These are phyloP conservation scores for Lasiodiplodia sp. DNA, from an alignment of 2,329 filamentous ascomycete species.

Conservation along the genomic window DNA sequence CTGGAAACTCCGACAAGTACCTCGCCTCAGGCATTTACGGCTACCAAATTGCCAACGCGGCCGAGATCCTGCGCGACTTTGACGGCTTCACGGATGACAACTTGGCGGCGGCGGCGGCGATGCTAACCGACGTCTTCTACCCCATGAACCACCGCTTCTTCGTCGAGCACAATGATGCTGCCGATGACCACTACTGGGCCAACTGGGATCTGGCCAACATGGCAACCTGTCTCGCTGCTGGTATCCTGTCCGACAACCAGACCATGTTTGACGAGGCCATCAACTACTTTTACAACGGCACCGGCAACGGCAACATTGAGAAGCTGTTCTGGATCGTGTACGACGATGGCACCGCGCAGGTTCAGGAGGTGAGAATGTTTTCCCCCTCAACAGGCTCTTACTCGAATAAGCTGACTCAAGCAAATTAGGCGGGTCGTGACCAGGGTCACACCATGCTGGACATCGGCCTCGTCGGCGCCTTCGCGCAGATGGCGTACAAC, in stretches of 20 bases:
- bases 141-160: slow-evolving; percentile 51
- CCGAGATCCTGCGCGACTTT: slow-evolving; percentile 51
- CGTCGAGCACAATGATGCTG: slow-evolving; percentile 46
- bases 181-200: slow-evolving; percentile 48
- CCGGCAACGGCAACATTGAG: slow-evolving; percentile 48
- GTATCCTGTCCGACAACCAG: slow-evolving; percentile 52
- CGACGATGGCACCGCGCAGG: slow-evolving; percentile 19
- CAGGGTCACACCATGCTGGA: slow-evolving; percentile 55
- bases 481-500: slow-evolving; percentile 54
- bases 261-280: slow-evolving; percentile 51
- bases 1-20: slow-evolving; percentile 47
- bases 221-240: slow-evolving; percentile 51
- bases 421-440: slow-evolving; percentile 54
- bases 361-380: slow-evolving; percentile 1
- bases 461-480: slow-evolving; percentile 48
- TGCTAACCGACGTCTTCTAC: slow-evolving; percentile 50
- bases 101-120: slow-evolving; percentile 36
- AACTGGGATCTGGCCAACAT: slow-evolving; percentile 58
- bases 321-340: slow-evolving; percentile 39
- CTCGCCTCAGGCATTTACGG: slow-evolving; percentile 55
- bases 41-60: slow-evolving; percentile 57
- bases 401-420: slow-evolving; percentile 37
- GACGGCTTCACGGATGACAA: slow-evolving; percentile 40
- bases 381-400: background rate
- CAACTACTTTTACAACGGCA: slow-evolving; percentile 51